These are phyloP conservation scores for Pseudopyricularia cyperi DNA, from an alignment of 2,329 filamentous ascomycete genomes.

Conservation along the genomic window DNA sequence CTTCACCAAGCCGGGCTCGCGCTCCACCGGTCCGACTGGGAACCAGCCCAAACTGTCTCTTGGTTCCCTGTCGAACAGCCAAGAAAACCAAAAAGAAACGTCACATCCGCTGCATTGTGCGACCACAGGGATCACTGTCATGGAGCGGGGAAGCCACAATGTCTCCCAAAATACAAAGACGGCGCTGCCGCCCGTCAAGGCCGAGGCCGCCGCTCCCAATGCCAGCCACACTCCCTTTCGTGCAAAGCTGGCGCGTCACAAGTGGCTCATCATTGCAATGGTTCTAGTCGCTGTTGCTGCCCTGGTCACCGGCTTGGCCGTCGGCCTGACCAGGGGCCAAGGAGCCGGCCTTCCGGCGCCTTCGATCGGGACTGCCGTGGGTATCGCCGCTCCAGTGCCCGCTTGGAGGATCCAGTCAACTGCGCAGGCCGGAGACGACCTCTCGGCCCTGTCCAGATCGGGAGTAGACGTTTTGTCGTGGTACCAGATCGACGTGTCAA, in stretches of 20 bases:
- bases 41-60: neutral
- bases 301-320: neutral
- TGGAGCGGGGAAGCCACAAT: neutral
- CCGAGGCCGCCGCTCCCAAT: neutral
- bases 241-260: neutral
- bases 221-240: neutral
- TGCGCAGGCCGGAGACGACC: conserved; percentile 18
- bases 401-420: conserved; percentile 37
- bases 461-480: conserved; percentile 34
- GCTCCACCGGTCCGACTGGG: neutral
- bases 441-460: conserved; percentile 24
- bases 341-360: neutral
- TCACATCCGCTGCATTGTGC: neutral
- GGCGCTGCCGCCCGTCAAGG: neutral
- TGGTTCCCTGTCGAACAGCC: neutral
- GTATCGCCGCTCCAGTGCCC: conserved; percentile 21
- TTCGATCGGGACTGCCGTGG: conserved; percentile 11
- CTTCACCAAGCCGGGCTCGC: neutral
- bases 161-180: neutral
- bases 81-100: neutral
- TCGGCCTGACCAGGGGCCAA: conserved; percentile 1
- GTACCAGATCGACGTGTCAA: conserved; percentile 31
- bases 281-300: neutral
- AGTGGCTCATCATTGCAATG: conserved; percentile 1
- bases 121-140: neutral